These are phyloP conservation scores for Stephania yunnanensis DNA, from an alignment of 164 flowering plant genomes.

Conservation along the genomic window DNA sequence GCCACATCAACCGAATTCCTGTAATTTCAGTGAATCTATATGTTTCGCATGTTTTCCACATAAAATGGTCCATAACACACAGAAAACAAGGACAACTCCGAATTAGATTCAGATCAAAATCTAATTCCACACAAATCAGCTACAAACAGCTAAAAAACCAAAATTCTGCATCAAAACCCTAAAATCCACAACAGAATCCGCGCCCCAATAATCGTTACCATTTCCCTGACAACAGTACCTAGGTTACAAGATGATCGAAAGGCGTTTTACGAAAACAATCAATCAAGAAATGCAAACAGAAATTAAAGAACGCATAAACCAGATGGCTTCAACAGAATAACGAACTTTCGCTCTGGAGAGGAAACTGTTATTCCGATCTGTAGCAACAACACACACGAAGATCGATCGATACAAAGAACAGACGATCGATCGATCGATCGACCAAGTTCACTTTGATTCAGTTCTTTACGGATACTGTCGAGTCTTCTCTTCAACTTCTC, in stretches of 20 bases:
- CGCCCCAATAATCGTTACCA: not conserved
- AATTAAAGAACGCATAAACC: not conserved
- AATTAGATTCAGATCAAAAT: no score
- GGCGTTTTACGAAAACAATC: not conserved
- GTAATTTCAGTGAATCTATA: not conserved
- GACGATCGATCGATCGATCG: no score
- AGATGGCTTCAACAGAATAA: slow-evolving; percentile 10
- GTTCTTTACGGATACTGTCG: not conserved
- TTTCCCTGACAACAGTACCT: slow-evolving; percentile 5
- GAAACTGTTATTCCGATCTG: slow-evolving; percentile 1
- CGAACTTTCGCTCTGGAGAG: slow-evolving; percentile 15
- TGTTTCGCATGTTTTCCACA: not conserved
- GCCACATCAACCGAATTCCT: not conserved
- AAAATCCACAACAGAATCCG: not conserved
- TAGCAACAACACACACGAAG: not conserved
- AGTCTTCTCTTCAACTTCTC: not conserved
- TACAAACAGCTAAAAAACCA: not conserved
- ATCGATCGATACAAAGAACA: no score
- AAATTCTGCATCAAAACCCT: slow-evolving; percentile 6
- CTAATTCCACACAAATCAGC: no score
- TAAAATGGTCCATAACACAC: not conserved
- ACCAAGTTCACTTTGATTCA: not conserved
- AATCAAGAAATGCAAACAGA: not conserved
- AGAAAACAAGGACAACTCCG: not conserved
- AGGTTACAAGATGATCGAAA: not conserved